Evolutionary conservation across 306 rosid genomes (phyloP), one percentile per base, ranked within the genome.

Genomic region (Cucumis cinereus): DNA sequence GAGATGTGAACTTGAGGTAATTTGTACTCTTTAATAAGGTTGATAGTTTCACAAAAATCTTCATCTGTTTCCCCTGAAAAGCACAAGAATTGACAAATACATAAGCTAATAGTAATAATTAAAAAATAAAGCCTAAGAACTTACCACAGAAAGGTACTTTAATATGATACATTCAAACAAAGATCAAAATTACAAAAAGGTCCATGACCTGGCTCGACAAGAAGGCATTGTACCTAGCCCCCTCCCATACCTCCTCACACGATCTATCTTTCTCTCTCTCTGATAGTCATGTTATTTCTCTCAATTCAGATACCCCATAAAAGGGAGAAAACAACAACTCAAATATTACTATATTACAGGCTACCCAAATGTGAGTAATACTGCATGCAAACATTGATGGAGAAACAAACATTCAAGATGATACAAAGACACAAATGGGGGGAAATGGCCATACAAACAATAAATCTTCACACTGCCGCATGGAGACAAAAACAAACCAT

Each of bases 1-100:
- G 97, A 94, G 80, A 94, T 92, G 80, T 94, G 99, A 85, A 94
- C 95, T 86, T 94, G 99, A 60, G 97, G 41, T 54, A 94, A 83
- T 83, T 89, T 85, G 91, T 92, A 94, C 68, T 89, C 89, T 70
- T 84, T 79, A 74, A 92, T 79, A 55, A 94, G 96, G 85, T 86
- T 77, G 71, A 90, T 78, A 53, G 99, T 94, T 82, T 89, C 89
- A 69, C 83, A 81, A 83, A 94, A 94, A 82, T 94, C 93, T 81
- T 94, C 95, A 83, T 94, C 95, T 3, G 95, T 90, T 83, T 94
- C 99, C 73, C 98, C 98, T 93, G 88, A 83, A 78, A 84, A 62
- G 55, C 82, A 85, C 69, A 82, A 79, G 68, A 80, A 80, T 40
- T 11, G 10, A 41, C 2, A 41, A 41, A 41, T 41, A 41, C 2